These are phyloP conservation scores for Russula compacta DNA, from an alignment of 768 basidiomycete species.

Conservation along the genomic window DNA sequence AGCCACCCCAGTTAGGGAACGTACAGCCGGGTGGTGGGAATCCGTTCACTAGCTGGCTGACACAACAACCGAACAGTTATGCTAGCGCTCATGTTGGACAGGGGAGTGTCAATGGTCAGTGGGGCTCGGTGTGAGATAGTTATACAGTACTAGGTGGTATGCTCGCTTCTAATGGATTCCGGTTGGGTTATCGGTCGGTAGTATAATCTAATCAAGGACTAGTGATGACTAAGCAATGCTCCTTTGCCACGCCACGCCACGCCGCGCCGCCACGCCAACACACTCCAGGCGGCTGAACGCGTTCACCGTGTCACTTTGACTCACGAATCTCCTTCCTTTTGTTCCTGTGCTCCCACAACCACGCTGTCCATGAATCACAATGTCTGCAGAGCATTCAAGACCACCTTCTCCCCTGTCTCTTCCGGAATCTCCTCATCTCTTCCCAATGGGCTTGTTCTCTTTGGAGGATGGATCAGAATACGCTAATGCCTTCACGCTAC, in stretches of 20 bases:
- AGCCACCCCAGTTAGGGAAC: slow-evolving; percentile 8
- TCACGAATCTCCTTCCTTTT: neutral
- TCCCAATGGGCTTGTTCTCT: slow-evolving; percentile 41
- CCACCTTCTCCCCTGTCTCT: slow-evolving; percentile 30
- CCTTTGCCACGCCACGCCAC: neutral
- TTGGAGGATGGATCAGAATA: slow-evolving; percentile 74
- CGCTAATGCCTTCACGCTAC: slow-evolving; percentile 74
- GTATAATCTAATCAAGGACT: neutral
- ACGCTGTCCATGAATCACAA: slow-evolving; percentile 15
- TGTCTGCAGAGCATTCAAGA: slow-evolving; percentile 25
- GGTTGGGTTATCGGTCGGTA: neutral
- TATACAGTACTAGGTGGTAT: neutral
- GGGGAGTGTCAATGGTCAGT: slow-evolving; percentile 5
- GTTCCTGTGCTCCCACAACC: slow-evolving; percentile 6
- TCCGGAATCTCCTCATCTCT: slow-evolving; percentile 24
- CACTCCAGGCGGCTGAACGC: neutral
- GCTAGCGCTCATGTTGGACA: slow-evolving; percentile 14
- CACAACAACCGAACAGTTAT: slow-evolving; percentile 14
- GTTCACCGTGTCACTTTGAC: neutral
- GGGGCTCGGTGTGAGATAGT: slow-evolving; percentile 6
- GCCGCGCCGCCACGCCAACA: neutral
- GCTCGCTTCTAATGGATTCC: neutral
- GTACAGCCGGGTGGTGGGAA: slow-evolving; percentile 15
- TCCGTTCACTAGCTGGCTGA: slow-evolving; percentile 25
- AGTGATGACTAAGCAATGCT: slow-evolving; percentile 5